Percentiles rank a stretch among this genome's conserved stretches.
Evolutionary conservation across 345 rosid genomes (phyloP).

Genomic region (Durio zibethinus): DNA sequence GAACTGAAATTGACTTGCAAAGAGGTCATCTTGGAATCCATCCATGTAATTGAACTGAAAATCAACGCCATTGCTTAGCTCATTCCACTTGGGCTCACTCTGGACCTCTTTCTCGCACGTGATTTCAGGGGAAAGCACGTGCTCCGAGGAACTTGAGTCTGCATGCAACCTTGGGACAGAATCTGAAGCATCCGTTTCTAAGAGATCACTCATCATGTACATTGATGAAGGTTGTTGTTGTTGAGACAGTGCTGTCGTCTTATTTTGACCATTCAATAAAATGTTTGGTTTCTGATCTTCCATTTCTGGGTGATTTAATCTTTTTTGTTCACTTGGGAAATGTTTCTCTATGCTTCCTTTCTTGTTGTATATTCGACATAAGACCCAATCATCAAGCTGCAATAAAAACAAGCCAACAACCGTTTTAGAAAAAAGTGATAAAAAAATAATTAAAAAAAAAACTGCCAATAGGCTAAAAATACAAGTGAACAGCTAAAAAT

Average conservation of each 20-base stretch:
- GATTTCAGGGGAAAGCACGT: conserved; percentile 33
- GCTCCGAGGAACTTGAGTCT: conserved; percentile 60
- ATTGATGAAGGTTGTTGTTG: neutral
- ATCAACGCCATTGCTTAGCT: conserved; percentile 21
- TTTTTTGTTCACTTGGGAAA: neutral
- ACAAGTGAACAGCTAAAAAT: neutral
- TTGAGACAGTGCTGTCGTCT: neutral
- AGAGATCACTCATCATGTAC: neutral
- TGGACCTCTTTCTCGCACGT: conserved; percentile 47
- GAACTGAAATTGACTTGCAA: conserved; percentile 26
- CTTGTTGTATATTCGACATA: conserved; percentile 70
- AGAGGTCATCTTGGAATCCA: conserved; percentile 38
- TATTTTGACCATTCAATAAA: neutral
- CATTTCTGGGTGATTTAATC: conserved; percentile 5
- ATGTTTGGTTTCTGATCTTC: conserved; percentile 39
- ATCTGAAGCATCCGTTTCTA: conserved; percentile 37
- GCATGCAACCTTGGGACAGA: conserved; percentile 42
- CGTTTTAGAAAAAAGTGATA: too few relatives aligned
- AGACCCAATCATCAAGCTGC: conserved; percentile 47
- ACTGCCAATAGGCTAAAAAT: neutral
- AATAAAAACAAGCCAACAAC: neutral
- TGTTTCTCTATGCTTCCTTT: conserved; percentile 53
- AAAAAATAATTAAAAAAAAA: neutral
- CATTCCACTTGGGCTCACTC: conserved; percentile 39
- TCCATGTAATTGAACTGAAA: conserved; percentile 33